phyloP scores from a whole-genome alignment of 768 basidiomycete genomes.

The Tremella fuciformis region DNA sequence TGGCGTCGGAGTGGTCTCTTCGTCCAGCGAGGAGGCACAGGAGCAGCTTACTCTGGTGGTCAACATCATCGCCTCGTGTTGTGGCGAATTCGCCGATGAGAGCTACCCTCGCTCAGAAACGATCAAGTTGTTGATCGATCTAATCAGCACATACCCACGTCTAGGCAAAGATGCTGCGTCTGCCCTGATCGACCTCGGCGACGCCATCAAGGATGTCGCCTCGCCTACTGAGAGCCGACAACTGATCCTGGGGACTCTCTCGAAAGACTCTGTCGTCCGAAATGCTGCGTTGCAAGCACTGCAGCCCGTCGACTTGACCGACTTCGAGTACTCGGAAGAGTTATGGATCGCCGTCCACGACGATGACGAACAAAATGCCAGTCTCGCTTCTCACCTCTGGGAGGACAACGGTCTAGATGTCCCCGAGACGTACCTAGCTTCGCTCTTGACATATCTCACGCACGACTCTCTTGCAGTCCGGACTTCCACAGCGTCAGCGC shows the following conservation, averaged over 20 bases:
- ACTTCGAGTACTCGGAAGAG: slow-evolving; percentile 85
- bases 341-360: slow-evolving; percentile 88
- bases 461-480: slow-evolving; percentile 81
- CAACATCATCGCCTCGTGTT: slow-evolving; percentile 51
- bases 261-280: slow-evolving; percentile 82
- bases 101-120: slow-evolving; percentile 72
- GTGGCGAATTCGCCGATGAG: slow-evolving; percentile 65
- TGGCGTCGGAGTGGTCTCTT: slow-evolving; percentile 61
- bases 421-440: slow-evolving; percentile 63
- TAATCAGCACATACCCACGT: slow-evolving; percentile 73
- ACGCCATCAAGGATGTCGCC: slow-evolving; percentile 68
- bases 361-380: slow-evolving; percentile 79
- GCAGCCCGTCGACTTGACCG: slow-evolving; percentile 91
- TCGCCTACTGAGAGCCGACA: slow-evolving; percentile 63
- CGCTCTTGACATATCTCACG: slow-evolving; percentile 66
- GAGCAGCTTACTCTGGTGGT: slow-evolving; percentile 73
- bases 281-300: slow-evolving; percentile 86
- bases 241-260: slow-evolving; percentile 69
- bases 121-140: slow-evolving; percentile 66
- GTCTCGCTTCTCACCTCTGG: slow-evolving; percentile 78
- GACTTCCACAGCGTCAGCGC: slow-evolving; percentile 64
- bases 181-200: slow-evolving; percentile 73
- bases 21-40: slow-evolving; percentile 67
- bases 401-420: slow-evolving; percentile 94
- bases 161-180: slow-evolving; percentile 80